phyloP scores from a whole-genome alignment of 768 basidiomycete species.

The Leucocoprinus birnbaumii region DNA sequence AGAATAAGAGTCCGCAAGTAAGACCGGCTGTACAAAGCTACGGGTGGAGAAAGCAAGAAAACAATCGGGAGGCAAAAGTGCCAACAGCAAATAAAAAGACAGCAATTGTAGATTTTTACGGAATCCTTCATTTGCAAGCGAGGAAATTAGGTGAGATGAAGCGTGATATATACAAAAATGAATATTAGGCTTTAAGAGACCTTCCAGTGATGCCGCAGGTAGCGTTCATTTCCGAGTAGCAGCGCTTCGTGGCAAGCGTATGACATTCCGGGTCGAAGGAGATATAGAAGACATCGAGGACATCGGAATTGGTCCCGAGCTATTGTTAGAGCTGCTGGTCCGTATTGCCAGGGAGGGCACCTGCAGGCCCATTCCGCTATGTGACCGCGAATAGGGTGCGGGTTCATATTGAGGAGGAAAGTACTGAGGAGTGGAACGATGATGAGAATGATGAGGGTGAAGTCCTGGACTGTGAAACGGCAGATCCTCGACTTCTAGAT shows the following conservation, averaged over 20 bases:
- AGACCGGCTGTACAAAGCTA: conserved; percentile 1
- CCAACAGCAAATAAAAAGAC: neutral
- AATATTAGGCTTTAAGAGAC: neutral
- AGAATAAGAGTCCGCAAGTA: neutral
- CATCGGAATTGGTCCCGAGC: conserved; percentile 6
- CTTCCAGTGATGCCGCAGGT: neutral
- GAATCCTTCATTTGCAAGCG: neutral
- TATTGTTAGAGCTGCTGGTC: conserved; percentile 11
- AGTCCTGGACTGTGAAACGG: conserved; percentile 10
- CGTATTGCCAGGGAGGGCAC: conserved; percentile 3
- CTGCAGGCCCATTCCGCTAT: neutral
- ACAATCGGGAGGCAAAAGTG: neutral
- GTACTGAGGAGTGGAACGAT: neutral
- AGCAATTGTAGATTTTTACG: neutral
- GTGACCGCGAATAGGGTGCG: neutral
- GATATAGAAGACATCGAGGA: conserved; percentile 10
- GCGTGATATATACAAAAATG: neutral
- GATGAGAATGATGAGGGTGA: conserved; percentile 9
- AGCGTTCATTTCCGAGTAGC: conserved; percentile 7
- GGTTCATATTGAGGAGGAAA: neutral
- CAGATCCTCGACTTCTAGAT: conserved; percentile 1
- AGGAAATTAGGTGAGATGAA: neutral
- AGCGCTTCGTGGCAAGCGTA: conserved; percentile 3
- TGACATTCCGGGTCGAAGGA: conserved; percentile 5
- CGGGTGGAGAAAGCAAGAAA: conserved; percentile 1